phyloP scores from a whole-genome alignment of 495 filamentous ascomycete species.

The Beverwykella pulmonaria region DNA sequence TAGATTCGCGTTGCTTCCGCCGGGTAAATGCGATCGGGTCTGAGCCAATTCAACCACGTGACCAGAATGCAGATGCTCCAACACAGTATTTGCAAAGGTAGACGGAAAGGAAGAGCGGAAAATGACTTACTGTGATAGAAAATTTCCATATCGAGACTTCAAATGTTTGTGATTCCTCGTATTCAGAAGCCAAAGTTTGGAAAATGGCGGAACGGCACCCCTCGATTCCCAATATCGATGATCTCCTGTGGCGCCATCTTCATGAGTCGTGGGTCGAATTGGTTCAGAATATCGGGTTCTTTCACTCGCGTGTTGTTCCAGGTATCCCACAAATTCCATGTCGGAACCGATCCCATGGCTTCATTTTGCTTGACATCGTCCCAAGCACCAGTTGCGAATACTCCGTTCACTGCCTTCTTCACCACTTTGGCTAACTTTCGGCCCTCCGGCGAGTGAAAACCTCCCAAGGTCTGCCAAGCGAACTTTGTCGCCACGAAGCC shows the following conservation, averaged over 20 bases:
- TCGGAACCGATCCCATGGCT: neutral
- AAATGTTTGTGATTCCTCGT: neutral
- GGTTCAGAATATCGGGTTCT: neutral
- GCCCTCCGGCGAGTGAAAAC: slow-evolving; percentile 13
- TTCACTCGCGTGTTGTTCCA: neutral
- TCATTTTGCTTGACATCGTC: neutral
- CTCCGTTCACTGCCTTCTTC: neutral
- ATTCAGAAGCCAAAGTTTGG: neutral
- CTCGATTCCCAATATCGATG: neutral
- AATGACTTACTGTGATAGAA: neutral
- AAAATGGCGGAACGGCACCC: neutral
- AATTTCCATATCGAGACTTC: neutral
- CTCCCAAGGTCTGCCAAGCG: slow-evolving; percentile 19
- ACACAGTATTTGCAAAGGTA: neutral
- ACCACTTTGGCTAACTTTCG: slow-evolving; percentile 14
- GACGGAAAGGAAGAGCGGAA: no score
- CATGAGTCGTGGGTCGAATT: neutral
- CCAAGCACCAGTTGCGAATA: slow-evolving; percentile 24
- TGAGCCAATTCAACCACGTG: neutral
- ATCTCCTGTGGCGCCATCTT: neutral
- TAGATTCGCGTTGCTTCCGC: neutral
- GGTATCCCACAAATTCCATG: neutral
- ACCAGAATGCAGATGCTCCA: neutral
- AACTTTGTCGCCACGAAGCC: slow-evolving; percentile 14
- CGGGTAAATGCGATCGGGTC: slow-evolving; percentile 17